Evolutionary conservation across 768 basidiomycete species (phyloP).

Genomic region (Lentinula detonsa): DNA sequence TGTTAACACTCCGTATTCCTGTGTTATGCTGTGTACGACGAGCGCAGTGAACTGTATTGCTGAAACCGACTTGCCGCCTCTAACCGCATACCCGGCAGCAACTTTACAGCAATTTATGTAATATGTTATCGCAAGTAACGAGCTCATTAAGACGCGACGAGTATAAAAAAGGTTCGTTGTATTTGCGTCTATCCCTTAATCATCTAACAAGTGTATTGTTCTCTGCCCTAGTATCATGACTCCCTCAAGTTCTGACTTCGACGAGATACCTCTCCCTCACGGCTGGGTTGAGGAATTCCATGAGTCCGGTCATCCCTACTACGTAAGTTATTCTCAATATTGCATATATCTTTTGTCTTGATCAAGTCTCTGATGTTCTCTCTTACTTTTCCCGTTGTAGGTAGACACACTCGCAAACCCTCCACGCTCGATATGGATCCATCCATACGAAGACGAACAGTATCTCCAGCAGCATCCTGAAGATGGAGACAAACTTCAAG

Average conservation of each 20-base stretch:
- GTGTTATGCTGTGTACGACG: neutral
- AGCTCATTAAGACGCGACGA: neutral
- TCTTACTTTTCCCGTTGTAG: slow-evolving; percentile 19
- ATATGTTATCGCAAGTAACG: neutral
- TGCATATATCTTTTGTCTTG: neutral
- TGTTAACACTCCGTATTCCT: neutral
- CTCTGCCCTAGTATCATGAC: slow-evolving; percentile 13
- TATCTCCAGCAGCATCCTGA: slow-evolving; percentile 53
- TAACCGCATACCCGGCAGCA: neutral
- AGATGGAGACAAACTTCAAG: slow-evolving; percentile 25
- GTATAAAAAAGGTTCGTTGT: neutral
- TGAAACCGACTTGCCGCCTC: neutral
- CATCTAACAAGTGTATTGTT: neutral
- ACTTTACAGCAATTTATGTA: neutral
- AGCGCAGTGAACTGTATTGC: neutral
- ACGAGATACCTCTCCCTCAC: slow-evolving; percentile 30
- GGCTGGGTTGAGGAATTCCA: slow-evolving; percentile 45
- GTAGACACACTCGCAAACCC: slow-evolving; percentile 60
- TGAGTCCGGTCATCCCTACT: slow-evolving; percentile 32
- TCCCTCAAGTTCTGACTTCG: neutral
- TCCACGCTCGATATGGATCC: slow-evolving; percentile 64
- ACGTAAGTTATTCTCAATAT: slow-evolving; percentile 23
- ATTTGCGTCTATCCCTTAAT: neutral
- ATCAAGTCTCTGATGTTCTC: neutral
- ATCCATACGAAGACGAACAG: slow-evolving; percentile 65